Base-by-base conservation (phyloP, 2,329 filamentous ascomycete genomes). In the Fusarium odoratissimum region DNA sequence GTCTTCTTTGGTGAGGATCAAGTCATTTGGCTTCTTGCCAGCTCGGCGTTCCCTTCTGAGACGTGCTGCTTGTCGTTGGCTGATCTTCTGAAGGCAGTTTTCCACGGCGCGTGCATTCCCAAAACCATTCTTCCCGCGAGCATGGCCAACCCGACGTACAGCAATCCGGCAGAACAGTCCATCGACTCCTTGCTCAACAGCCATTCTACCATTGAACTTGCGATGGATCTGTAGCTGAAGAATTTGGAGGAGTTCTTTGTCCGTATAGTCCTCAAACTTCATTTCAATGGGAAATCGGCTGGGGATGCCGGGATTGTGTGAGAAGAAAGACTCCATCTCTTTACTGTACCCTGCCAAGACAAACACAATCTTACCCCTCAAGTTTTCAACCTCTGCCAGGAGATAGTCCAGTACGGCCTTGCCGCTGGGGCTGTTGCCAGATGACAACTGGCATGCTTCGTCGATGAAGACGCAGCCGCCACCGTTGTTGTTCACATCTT, bases 391-490 rank as follows among this genome's bases (percentile, higher is more conserved):
- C 74, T 95, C 92, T 0, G 91, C 86, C 0, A 95, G 86, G 0
- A 95, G 83, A 67, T 87, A 93, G 69, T 95, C 92, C 0, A 95
- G 82, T 0, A 94, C 91, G 0, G 87, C 86, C 1, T 81, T 83
- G 0, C 92, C 92, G 1, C 88, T 88, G 5, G 78, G 75, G 28
- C 82, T 91, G 61, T 89, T 88, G 0, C 87, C 87, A 2, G 88
- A 89, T 0, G 89, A 86, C 0, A 95, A 83, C 71, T 95, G 92
- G 75, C 95, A 95, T 0, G 93, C 92, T 78, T 95, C 93, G 67
- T 95, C 93, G 28, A 95, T 91, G 76, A 95, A 95, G 3, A 94
- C 76, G 0, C 91, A 91, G 0, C 93, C 93, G 0, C 92, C 93
- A 0, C 88, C 90, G 1, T 80, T 72, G 33, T 90, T 83, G 8